These are phyloP conservation scores for Lactarius sanguifluus DNA, from an alignment of 768 basidiomycete species.

Conservation along the genomic window DNA sequence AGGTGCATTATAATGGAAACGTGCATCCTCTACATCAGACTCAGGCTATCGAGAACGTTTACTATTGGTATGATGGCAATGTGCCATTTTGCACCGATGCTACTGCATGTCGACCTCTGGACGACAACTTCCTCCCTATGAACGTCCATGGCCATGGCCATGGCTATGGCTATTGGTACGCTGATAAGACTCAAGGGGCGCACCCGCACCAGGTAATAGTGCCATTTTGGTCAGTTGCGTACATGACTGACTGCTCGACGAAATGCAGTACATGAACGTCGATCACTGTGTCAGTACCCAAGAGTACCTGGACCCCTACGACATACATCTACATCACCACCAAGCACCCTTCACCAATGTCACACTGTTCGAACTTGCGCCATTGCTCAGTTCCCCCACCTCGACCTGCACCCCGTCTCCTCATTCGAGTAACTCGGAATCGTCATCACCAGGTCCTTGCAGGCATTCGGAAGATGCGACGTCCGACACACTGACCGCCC, in stretches of 20 bases:
- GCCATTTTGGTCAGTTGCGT: no score
- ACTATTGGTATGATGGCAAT: conserved; percentile 26
- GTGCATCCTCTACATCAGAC: conserved; percentile 12
- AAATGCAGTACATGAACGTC: conserved; percentile 10
- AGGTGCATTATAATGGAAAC: conserved; percentile 13
- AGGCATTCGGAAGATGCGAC: neutral
- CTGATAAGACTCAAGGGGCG: conserved; percentile 7
- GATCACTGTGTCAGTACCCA: neutral
- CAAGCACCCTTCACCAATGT: neutral
- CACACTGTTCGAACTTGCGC: neutral
- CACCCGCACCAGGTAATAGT: conserved; percentile 12
- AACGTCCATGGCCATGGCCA: neutral
- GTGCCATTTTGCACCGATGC: conserved; percentile 23
- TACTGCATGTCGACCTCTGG: conserved; percentile 14
- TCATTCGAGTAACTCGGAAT: conserved; percentile 13
- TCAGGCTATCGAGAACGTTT: conserved; percentile 20
- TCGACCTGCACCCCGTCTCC: conserved; percentile 13
- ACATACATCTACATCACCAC: conserved; percentile 7
- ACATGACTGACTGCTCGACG: neutral
- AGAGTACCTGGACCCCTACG: neutral
- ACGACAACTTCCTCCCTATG: conserved; percentile 17
- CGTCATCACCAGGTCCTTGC: neutral
- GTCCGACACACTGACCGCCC: neutral
- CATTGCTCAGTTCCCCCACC: neutral
- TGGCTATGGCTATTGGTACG: neutral